Percentiles rank a stretch among this genome's conserved stretches.
Conservation (phyloP, 1,284 basidiomycete genomes). For the Tremellales sp. region DNA sequence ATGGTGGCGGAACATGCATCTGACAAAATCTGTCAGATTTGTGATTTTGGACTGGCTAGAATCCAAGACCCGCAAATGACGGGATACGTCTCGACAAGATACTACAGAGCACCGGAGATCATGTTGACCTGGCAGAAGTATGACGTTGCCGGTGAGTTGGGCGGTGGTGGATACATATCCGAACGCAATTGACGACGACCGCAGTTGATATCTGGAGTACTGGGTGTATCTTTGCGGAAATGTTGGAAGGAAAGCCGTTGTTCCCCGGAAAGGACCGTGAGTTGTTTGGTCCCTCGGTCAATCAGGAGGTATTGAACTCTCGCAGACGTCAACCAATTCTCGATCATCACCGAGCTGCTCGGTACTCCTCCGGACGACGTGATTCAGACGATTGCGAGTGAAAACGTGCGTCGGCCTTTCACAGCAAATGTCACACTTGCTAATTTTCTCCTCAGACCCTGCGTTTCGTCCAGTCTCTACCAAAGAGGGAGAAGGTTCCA, state of each 20-base stretch:
- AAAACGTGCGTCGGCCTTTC: conserved; percentile 66
- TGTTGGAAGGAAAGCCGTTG: conserved; percentile 97
- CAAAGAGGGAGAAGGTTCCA: conserved; percentile 91
- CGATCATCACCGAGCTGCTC: conserved; percentile 97
- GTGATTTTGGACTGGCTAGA: conserved; percentile 95
- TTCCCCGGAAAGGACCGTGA: conserved; percentile 95
- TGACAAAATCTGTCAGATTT: conserved; percentile 61
- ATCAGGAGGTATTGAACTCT: neutral
- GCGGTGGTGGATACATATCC: conserved; percentile 1
- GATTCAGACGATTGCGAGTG: conserved; percentile 96
- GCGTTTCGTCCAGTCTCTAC: conserved; percentile 96
- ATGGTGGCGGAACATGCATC: neutral
- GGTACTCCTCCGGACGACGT: conserved; percentile 99
- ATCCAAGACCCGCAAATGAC: conserved; percentile 97
- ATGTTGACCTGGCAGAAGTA: conserved; percentile 99
- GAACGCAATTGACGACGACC: conserved; percentile 11
- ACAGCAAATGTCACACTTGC: neutral
- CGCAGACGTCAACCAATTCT: conserved; percentile 97
- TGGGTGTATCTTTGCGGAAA: conserved; percentile 99
- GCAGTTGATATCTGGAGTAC: conserved; percentile 96
- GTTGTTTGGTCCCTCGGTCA: conserved; percentile 26
- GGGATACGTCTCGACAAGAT: conserved; percentile 97
- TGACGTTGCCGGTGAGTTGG: conserved; percentile 71
- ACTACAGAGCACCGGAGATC: conserved; percentile 98
- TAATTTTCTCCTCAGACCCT: conserved; percentile 65